Base-by-base conservation (phyloP, 1,284 basidiomycete species). In the Puccinia novopanici region DNA sequence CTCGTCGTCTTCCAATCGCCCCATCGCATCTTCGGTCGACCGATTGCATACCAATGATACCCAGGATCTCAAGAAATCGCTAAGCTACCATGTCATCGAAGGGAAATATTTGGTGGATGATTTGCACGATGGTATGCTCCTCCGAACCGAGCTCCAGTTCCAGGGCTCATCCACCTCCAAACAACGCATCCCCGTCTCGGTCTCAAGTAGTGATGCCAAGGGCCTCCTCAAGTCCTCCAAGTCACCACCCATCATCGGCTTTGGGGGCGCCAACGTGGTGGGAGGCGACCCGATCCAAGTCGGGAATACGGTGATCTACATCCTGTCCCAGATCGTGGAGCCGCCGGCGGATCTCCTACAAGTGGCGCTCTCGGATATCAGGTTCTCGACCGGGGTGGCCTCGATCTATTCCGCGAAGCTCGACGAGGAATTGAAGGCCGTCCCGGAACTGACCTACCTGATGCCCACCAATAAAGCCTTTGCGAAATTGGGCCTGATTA, bases 381-480 rank as follows among this genome's bases (percentile, higher is more conserved):
- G 94, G 54, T 89, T 94, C 27, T 96, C 95, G 0, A 91, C 91
- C 0, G 99, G 95, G 87, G 89, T 98, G 57, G 94, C 94, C 0
- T 92, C 93, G 3, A 88, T 95, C 22, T 94, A 93, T 84, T 93
- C 95, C 1, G 91, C 93, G 2, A 90, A 90, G 15, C 89, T 96
- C 52, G 92, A 92, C 10, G 90, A 92, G 59, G 87, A 87, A 15
- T 87, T 95, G 63, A 91, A 91, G 83, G 88, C 86, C 22, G 89
- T 89, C 24, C 91, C 93, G 0, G 90, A 89, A 12, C 91, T 92
- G 5, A 93, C 94, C 0, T 90, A 95, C 82, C 89, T 99, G 63
- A 91, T 97, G 34, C 97, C 97, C 0, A 90, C 90, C 59, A 98
- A 99, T 84, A 86, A 88, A 40, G 97, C 94, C 0, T 99, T 98